A percentile compares a stretch with the other conserved stretches of the same genome.
phyloP scores from a whole-genome alignment of 139 green algal species.

The Chlamydomonas schloesseri region DNA sequence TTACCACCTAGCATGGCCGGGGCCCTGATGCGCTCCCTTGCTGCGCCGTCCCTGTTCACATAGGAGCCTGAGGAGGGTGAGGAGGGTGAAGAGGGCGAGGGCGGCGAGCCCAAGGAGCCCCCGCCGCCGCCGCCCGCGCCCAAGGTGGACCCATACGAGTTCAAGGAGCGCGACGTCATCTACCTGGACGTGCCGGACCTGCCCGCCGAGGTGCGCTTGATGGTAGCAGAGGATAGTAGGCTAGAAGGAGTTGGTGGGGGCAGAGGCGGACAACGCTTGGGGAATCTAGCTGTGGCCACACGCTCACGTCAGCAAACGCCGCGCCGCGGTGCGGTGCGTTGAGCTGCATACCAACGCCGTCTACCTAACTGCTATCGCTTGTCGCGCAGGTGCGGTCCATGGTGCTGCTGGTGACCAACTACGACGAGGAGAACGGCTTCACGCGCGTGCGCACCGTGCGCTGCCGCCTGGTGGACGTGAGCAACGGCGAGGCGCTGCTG shows the following conservation, averaged over 20 bases:
- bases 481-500: constrained; percentile 8
- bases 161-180: constrained; percentile 51
- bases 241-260: neutral
- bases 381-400: constrained; percentile 48
- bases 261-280: no score
- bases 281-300: no score
- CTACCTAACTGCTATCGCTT: no score
- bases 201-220: constrained; percentile 46
- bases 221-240: neutral
- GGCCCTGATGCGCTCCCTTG: no score
- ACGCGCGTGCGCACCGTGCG: constrained; percentile 32
- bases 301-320: no score
- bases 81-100: constrained; percentile 51
- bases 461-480: constrained; percentile 23
- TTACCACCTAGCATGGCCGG: no score
- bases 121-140: constrained; percentile 50
- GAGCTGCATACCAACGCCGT: no score
- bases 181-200: constrained; percentile 57
- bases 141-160: constrained; percentile 63
- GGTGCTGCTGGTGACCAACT: constrained; percentile 56
- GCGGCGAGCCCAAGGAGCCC: constrained; percentile 35
- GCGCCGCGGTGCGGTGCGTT: no score
- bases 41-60: neutral
- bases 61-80: constrained; percentile 30
- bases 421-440: constrained; percentile 51